Evolutionary conservation across 1,284 basidiomycete genomes (phyloP), one percentile per base, ranked within the genome.

Genomic region (Ceratobasidium sp.): DNA sequence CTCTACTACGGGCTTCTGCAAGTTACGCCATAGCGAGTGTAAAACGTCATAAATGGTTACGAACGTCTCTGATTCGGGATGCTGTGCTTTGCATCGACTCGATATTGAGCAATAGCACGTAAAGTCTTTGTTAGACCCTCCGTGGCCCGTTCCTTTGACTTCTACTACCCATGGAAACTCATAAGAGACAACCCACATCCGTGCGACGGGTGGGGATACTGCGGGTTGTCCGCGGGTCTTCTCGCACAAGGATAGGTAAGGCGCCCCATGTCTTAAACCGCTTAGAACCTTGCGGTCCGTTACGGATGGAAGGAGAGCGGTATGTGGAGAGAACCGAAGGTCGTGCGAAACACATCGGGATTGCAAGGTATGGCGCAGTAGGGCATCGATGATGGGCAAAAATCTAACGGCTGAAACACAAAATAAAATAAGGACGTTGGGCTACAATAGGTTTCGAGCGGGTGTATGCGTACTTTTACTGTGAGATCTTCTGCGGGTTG

Each of bases 381-480:
- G 48, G 64, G 23, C 48, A 28, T 66, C 44, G 64, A 66, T 66
- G 26, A 66, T 66, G 7, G 64, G 64, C 20, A 66, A 33, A 20
- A 66, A 66, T 26, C 64, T 46, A 17, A 66, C 64, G n/a, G 64
- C 64, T 66, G 42, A 66, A 66, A 66, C 5, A 7, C 3, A n/a
- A 33, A 28, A 48, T 46, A 33, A 33, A 33, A 4, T 33, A 1
- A 50, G 44, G 1, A 48, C 9, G 17, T 50, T 48, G 48, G 20
- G 4, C 12, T 20, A 64, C 6, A 42, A 17, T n/a, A n/a, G 15
- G 7, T 4, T 28, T 42, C 26, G 9, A 42, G 33, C 38, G n/a
- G 13, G n/a, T 66, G 26, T 66, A 66, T 66, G 64, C 64, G 64
- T 50, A 66, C 64, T 48, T 66, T 66, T 66, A 28, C 64, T 46